Evolutionary conservation across 345 rosid genomes (phyloP).

Genomic region (Ricinus communis): DNA sequence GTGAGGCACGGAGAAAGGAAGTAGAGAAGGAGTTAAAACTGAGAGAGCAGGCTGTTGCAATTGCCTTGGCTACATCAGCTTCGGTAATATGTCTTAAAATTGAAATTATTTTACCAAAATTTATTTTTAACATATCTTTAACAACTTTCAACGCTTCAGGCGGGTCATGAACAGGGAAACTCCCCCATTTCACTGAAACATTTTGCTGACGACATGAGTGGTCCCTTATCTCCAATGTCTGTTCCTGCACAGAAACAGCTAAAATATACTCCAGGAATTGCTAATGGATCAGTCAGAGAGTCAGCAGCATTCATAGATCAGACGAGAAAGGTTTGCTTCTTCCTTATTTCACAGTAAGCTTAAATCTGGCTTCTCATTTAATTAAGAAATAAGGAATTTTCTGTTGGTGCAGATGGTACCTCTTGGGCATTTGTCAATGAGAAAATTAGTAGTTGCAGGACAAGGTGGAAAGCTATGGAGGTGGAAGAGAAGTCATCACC

Average conservation of each 20-base stretch:
- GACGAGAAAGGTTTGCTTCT: constrained; percentile 58
- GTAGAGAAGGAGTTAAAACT: constrained; percentile 76
- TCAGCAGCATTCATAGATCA: constrained; percentile 64
- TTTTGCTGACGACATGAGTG: constrained; percentile 52
- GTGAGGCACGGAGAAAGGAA: constrained; percentile 78
- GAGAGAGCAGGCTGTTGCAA: constrained; percentile 71
- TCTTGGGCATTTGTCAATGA: constrained; percentile 70
- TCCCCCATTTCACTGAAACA: constrained; percentile 65
- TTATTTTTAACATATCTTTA: not conserved
- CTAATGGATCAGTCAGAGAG: constrained; percentile 59
- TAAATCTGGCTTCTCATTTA: constrained; percentile 12
- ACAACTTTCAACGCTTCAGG: constrained; percentile 19
- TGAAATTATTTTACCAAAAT: not conserved
- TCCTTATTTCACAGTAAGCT: constrained; percentile 4
- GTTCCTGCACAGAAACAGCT: constrained; percentile 92
- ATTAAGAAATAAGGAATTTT: constrained; percentile 11
- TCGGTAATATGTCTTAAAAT: constrained; percentile 40
- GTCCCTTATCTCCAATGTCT: constrained; percentile 66
- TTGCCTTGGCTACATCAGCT: constrained; percentile 64
- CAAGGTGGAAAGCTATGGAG: constrained; percentile 95
- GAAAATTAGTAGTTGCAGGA: constrained; percentile 61
- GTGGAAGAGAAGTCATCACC: constrained; percentile 99
- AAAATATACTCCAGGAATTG: constrained; percentile 84
- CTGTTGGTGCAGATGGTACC: constrained; percentile 77
- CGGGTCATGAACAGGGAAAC: constrained; percentile 48